These are phyloP conservation scores for Inosperma sp. DNA, from an alignment of 768 basidiomycete genomes.

Conservation along the genomic window DNA sequence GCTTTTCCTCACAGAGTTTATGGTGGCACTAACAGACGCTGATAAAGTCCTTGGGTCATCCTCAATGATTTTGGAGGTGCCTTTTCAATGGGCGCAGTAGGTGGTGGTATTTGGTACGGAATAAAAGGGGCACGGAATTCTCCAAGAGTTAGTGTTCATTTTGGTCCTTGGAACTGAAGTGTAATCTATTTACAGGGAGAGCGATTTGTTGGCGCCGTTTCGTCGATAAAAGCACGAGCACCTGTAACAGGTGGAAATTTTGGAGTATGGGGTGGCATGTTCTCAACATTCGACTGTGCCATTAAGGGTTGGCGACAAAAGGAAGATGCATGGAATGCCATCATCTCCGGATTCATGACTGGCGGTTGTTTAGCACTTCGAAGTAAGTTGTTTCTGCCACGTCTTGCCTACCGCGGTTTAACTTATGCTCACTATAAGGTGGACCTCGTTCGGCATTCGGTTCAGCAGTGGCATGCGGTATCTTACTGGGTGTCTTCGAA, in stretches of 20 bases:
- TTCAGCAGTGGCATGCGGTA: constrained; percentile 94
- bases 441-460: constrained; percentile 88
- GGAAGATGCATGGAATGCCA: constrained; percentile 98
- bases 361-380: constrained; percentile 93
- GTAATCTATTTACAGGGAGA: constrained; percentile 61
- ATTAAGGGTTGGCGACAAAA: constrained; percentile 96
- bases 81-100: constrained; percentile 96
- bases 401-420: background rate
- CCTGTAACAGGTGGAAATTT: constrained; percentile 98
- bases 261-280: constrained; percentile 95
- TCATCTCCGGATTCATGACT: constrained; percentile 97
- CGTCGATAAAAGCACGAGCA: constrained; percentile 95
- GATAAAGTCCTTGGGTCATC: constrained; percentile 91
- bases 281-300: constrained; percentile 97
- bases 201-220: constrained; percentile 87
- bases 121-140: constrained; percentile 98
- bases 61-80: constrained; percentile 98
- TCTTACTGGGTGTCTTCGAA: constrained; percentile 90
- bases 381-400: constrained; percentile 55
- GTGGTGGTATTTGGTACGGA: constrained; percentile 98
- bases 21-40: constrained; percentile 12
- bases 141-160: constrained; percentile 66
- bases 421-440: constrained; percentile 43
- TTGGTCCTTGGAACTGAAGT: constrained; percentile 4
- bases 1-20: background rate